A percentile compares a stretch with the other conserved stretches of the same genome.
Evolutionary conservation across 768 basidiomycete genomes (phyloP).

Genomic region (Serendipita indica): DNA sequence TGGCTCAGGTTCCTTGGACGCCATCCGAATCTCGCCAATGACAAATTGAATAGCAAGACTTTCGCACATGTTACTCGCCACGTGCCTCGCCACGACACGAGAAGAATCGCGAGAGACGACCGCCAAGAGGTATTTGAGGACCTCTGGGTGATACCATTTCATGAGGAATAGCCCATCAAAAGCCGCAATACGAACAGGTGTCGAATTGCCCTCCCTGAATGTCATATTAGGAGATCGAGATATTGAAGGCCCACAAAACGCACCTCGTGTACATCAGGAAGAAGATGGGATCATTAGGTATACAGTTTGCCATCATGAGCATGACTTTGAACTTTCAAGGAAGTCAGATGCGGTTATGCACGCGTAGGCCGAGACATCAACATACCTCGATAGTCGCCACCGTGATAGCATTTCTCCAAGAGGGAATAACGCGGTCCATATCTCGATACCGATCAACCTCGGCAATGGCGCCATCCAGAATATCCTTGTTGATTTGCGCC

Average conservation of each 20-base stretch:
- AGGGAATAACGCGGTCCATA: constrained; percentile 91
- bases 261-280: constrained; percentile 87
- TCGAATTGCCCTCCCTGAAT: constrained; percentile 80
- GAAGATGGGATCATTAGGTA: constrained; percentile 57
- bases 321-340: constrained; percentile 57
- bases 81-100: constrained; percentile 66
- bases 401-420: constrained; percentile 86
- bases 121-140: constrained; percentile 77
- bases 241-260: constrained; percentile 17
- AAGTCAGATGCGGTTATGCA: constrained; percentile 15
- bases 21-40: constrained; percentile 79
- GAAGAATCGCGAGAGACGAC: constrained; percentile 81
- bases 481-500: constrained; percentile 23
- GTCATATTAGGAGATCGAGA: constrained; percentile 9
- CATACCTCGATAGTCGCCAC: constrained; percentile 78
- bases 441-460: constrained; percentile 86
- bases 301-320: constrained; percentile 57
- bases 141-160: constrained; percentile 70
- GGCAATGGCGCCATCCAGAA: constrained; percentile 57
- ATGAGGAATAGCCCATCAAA: constrained; percentile 82
- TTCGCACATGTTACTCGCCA: constrained; percentile 72
- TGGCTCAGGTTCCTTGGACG: constrained; percentile 56
- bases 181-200: constrained; percentile 79
- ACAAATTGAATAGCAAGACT: constrained; percentile 74
- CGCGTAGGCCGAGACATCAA: constrained; percentile 13